Conservation (phyloP, 495 filamentous ascomycete genomes). For the Penicillium fimorum region DNA sequence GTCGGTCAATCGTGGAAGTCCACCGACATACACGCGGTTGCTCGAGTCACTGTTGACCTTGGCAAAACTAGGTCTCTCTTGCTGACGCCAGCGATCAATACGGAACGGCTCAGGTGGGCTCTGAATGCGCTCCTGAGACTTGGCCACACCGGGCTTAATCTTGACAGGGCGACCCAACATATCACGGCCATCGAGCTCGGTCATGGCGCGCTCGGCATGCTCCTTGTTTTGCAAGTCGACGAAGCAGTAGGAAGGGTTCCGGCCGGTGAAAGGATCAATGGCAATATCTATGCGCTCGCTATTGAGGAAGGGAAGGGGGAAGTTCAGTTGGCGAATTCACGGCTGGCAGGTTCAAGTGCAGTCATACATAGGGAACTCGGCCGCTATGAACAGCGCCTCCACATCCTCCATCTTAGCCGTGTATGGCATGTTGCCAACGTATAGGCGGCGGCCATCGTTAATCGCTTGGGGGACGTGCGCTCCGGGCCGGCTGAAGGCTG, state of each 20-base stretch:
- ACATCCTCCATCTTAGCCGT: slow-evolving; percentile 61
- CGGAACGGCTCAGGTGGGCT: slow-evolving; percentile 25
- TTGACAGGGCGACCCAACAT: slow-evolving; percentile 57
- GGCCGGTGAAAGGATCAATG: slow-evolving; percentile 62
- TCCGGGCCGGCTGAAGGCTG: slow-evolving; percentile 38
- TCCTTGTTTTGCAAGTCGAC: slow-evolving; percentile 58
- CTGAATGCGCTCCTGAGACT: slow-evolving; percentile 30
- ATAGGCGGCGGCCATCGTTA: slow-evolving; percentile 50
- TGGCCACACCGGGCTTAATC: slow-evolving; percentile 57
- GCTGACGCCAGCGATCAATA: slow-evolving; percentile 40
- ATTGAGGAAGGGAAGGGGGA: slow-evolving; percentile 24
- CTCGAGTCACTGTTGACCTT: slow-evolving; percentile 42
- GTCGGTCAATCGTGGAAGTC: slow-evolving; percentile 57
- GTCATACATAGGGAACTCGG: slow-evolving; percentile 46
- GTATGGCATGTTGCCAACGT: slow-evolving; percentile 69
- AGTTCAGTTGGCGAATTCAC: slow-evolving; percentile 25
- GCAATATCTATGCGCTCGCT: slow-evolving; percentile 64
- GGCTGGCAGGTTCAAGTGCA: slow-evolving; percentile 1
- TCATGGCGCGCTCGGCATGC: slow-evolving; percentile 57
- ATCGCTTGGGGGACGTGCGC: slow-evolving; percentile 42
- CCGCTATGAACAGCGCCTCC: slow-evolving; percentile 51
- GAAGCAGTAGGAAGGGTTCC: slow-evolving; percentile 73
- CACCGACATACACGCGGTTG: slow-evolving; percentile 61
- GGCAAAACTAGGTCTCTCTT: slow-evolving; percentile 22
- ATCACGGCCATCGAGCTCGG: slow-evolving; percentile 49